Conservation (phyloP, 345 rosid species). For the Lagerstroemia speciosa region DNA sequence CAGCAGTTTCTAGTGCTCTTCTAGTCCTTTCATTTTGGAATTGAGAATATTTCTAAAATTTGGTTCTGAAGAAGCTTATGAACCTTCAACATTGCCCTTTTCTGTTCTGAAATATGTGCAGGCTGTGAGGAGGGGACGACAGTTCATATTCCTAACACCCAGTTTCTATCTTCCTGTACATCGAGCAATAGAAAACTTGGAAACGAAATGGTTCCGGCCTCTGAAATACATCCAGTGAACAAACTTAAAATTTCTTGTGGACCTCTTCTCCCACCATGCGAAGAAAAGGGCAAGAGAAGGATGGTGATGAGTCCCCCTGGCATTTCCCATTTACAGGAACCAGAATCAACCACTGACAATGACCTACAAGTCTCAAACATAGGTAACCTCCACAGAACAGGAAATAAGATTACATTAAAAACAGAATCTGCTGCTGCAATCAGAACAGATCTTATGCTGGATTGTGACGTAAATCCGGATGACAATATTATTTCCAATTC, state of each 20-base stretch:
- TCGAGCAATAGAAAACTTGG: neutral
- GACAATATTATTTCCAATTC: conserved; percentile 16
- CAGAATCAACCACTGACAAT: conserved; percentile 63
- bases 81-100: neutral
- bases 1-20: neutral
- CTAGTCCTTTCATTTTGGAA: conserved; percentile 4
- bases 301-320: conserved; percentile 5
- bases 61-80: neutral
- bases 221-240: conserved; percentile 10
- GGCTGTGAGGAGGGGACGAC: neutral
- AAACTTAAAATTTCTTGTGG: conserved; percentile 16
- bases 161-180: neutral
- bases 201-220: conserved; percentile 11
- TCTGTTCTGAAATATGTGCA: neutral
- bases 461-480: conserved; percentile 16
- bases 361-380: conserved; percentile 20
- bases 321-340: conserved; percentile 20
- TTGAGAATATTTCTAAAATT: neutral
- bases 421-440: conserved; percentile 22
- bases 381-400: conserved; percentile 16
- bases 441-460: conserved; percentile 22
- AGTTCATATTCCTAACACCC: neutral
- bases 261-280: conserved; percentile 10
- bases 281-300: conserved; percentile 17
- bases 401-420: conserved; percentile 16